Base-by-base conservation (phyloP, 805 yeast genomes). In the Metschnikowia drakensbergensis region DNA sequence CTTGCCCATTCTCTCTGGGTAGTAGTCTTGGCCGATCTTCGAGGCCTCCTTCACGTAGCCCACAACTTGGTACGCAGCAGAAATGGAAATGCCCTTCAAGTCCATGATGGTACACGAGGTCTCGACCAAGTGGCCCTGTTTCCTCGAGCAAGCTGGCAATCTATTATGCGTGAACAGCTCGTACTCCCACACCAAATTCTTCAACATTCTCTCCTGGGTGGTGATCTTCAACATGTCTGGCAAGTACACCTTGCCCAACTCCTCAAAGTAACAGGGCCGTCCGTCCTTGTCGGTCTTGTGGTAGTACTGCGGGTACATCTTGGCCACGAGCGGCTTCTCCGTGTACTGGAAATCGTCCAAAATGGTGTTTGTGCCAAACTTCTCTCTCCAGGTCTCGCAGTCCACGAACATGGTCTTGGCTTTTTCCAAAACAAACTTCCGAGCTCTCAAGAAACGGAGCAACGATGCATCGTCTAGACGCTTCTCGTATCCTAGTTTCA, bases 1-100 rank as follows among this genome's bases (percentile, higher is more conserved):
- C 69, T 88, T 90, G 64, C 99, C 99, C 99, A 94, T 94, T 71
- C 98, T 86, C 77, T 94, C 99, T 11, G 99, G 99, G 67, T 94
- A 94, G 72, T 88, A 92, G 73, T 94, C 88, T 76, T 94, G 99
- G 51, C 98, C 97, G 60, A 94, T 88, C 61, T 80, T 74, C 10
- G 97, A 88, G 7, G 99, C 97, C 70, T 91, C 97, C 66, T 84
- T 83, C 47, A 94, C 96, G 69, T 90, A 94, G 9, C 84, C 76
- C 55, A 89, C 75, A 37, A 94, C 99, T 65, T 85, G 88, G 54
- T 84, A 82, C 26, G 96, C 96, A 42, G 94, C 72, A 25, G 86
- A 74, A 51, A 94, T 76, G 26, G 97, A 88, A 49, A 92, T 90
- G 31, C 97, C 97, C 73, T 94, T 94, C 66, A 94, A 78, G 66